These are phyloP conservation scores for Yamadazyma phyllophila DNA, from an alignment of 805 yeast genomes.

Conservation along the genomic window DNA sequence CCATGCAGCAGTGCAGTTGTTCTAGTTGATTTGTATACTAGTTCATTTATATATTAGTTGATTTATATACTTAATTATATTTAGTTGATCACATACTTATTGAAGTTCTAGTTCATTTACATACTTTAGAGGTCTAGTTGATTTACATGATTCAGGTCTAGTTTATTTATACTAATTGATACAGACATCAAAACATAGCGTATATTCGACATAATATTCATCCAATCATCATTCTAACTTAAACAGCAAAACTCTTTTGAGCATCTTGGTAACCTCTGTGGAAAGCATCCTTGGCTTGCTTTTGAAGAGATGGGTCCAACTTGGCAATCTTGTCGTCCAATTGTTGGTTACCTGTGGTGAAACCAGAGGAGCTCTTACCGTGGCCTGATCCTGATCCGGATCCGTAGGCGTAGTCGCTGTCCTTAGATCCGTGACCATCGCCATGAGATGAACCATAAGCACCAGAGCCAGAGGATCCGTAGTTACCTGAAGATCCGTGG, in stretches of 20 bases:
- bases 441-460: constrained; percentile 13
- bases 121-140: no score
- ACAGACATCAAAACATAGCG: background rate
- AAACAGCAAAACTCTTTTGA: constrained; percentile 22
- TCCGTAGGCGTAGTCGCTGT: background rate
- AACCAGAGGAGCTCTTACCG: constrained; percentile 17
- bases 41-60: no score
- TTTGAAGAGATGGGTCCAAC: constrained; percentile 33
- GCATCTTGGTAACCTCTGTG: constrained; percentile 41
- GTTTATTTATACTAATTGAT: no score
- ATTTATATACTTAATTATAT: no score
- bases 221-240: constrained; percentile 3
- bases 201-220: constrained; percentile 1
- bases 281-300: constrained; percentile 41
- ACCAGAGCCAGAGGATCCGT: constrained; percentile 3
- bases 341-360: constrained; percentile 35
- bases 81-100: no score
- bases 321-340: constrained; percentile 35
- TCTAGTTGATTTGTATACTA: constrained; percentile 39
- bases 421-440: constrained; percentile 4
- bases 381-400: background rate
- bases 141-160: no score
- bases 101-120: no score
- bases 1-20: constrained; percentile 78
- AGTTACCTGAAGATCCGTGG: background rate